Evolutionary conservation across 1,139 yeast species (phyloP), one percentile per base, ranked within the genome.

Genomic region (Diutina mesorugosa): DNA sequence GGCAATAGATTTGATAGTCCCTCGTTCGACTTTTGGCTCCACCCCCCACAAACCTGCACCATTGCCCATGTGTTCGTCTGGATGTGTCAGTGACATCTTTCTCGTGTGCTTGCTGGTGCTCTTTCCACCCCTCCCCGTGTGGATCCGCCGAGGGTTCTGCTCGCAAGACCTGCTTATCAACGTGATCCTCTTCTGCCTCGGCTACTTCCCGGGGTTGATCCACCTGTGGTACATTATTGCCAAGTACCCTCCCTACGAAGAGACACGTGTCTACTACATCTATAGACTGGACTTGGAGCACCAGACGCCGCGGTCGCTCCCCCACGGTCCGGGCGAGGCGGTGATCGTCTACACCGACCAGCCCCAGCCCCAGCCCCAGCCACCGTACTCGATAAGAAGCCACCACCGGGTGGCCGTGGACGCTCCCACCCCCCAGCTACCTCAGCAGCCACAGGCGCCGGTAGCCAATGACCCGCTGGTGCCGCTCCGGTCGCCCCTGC

Each of bases 71-170:
- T 50, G 53, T 50, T 50, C 41, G 10, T 7, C 41, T 6, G 53
- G 53, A 32, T 50, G 53, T 50, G 35, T 50, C 35, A 50, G 53
- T 30, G 87, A 85, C 66, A 73, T 83, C 57, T 65, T 81, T 10
- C 76, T 85, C 50, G 84, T 84, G 30, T 67, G 84, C 0, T 64
- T 85, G 14, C 84, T 88, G 0, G 78, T 85, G 32, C 66, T 85
- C 56, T 77, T 83, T 69, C 90, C 91, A 1, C 90, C 91, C 0
- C 70, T 85, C 56, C 88, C 90, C 0, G 90, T 85, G 28, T 79
- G 84, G 79, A 76, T 85, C 59, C 81, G 87, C 64, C 72, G 83
- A 58, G 90, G 90, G 1, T 57, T 83, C 45, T 84, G 88, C 61
- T 77, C 87, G 2, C 70, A 75, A 47, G 90, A 85, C 65, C 74